A percentile compares a stretch with the other conserved stretches of the same genome.
These are phyloP conservation scores for Talaromyces pinophilus DNA, from an alignment of 2,329 filamentous ascomycete species.

Conservation along the genomic window DNA sequence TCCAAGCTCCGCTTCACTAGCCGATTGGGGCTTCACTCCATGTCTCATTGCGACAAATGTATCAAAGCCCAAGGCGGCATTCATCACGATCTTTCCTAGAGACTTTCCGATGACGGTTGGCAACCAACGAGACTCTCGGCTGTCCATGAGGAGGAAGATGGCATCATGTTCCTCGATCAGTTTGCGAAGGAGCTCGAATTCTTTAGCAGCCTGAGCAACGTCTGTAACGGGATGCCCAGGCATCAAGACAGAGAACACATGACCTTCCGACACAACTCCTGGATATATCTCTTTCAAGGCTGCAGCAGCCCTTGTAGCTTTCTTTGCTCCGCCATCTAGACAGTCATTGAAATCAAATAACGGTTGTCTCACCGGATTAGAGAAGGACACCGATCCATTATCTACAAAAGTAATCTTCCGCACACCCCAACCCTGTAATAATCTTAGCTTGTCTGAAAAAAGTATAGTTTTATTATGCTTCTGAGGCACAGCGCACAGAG, in stretches of 20 bases:
- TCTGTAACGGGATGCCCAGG: slow-evolving; percentile 85
- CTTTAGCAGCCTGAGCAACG: slow-evolving; percentile 65
- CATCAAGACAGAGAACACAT: slow-evolving; percentile 90
- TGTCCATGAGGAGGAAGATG: slow-evolving; percentile 97
- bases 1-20: slow-evolving; percentile 69
- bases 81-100: slow-evolving; percentile 91
- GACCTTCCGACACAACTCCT: slow-evolving; percentile 77
- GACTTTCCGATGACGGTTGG: slow-evolving; percentile 96
- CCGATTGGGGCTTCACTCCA: slow-evolving; percentile 63
- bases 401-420: slow-evolving; percentile 95
- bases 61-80: slow-evolving; percentile 93
- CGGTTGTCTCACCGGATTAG: slow-evolving; percentile 92
- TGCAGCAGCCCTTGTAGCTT: slow-evolving; percentile 78
- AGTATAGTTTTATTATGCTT: background rate
- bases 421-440: slow-evolving; percentile 78
- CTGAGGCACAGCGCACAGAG: background rate
- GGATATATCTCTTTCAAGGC: slow-evolving; percentile 85
- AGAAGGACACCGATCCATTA: slow-evolving; percentile 89
- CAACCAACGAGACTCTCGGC: slow-evolving; percentile 89
- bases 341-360: slow-evolving; percentile 91
- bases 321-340: slow-evolving; percentile 76
- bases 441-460: slow-evolving; percentile 21
- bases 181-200: slow-evolving; percentile 73
- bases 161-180: slow-evolving; percentile 85
- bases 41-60: slow-evolving; percentile 97